Evolutionary conservation across 148 eudicot genomes (phyloP), one percentile per base, ranked within the genome.

Genomic region (Silene latifolia): DNA sequence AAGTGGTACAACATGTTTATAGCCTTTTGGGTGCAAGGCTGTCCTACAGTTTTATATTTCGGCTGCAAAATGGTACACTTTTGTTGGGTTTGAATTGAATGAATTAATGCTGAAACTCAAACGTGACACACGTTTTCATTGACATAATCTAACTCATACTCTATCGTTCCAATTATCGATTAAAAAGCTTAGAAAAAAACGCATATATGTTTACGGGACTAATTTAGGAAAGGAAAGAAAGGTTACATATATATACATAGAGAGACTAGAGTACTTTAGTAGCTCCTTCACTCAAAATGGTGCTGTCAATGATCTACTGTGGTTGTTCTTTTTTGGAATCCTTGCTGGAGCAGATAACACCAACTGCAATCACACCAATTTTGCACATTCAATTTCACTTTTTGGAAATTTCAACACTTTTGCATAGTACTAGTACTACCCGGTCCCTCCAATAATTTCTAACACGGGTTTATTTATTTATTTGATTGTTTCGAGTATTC

Each of bases 261-360:
- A 27, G n/a, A n/a, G 29, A 27, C 29, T 27, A 27, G 54, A 48
- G 15, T 48, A 48, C 39, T 24, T 1, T 63, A 32, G n/a, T 20
- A 5, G n/a, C 54, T 46, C 58, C n/a, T 27, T 27, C 29, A 27
- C 78, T 82, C 75, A 87, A 79, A 85, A 85, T 58, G 85, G 88
- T 39, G 90, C 88, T 4, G 87, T 81, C 75, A 78, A 75, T 48
- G 87, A 79, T 85, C 87, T 79, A 29, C 7, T 42, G 62, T 79
- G 86, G 46, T 54, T 76, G 53, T 15, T 72, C 77, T 68, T 84
- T 79, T 79, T 84, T 0, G 78, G 81, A n/a, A 76, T 23, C 74
- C 81, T 74, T 19, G 76, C 77, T 42, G 76, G 74, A 42, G 63
- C 65, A n/a, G 77, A 56, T 35, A 80, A 60, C 80, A 76, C 56